These are phyloP conservation scores for Metarhizium anisopliae DNA, from an alignment of 2,329 filamentous ascomycete species.

Conservation along the genomic window DNA sequence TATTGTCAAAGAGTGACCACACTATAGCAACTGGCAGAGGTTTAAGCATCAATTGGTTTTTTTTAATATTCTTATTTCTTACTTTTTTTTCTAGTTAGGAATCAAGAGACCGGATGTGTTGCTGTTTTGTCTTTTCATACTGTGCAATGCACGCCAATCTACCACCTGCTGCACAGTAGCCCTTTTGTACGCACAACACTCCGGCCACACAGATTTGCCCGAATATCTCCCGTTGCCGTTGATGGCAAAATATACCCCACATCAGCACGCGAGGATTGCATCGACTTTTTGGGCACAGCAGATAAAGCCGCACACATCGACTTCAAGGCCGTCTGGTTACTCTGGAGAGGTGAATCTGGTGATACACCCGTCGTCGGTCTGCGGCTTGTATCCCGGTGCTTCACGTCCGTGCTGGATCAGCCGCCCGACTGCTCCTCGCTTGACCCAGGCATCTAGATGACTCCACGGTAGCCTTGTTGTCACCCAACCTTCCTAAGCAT, in stretches of 20 bases:
- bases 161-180: not conserved
- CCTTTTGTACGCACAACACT: not conserved
- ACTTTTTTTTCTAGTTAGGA: too few species aligned
- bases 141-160: not conserved
- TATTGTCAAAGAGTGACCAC: too few species aligned
- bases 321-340: constrained; percentile 2
- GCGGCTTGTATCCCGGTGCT: not conserved
- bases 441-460: constrained; percentile 25
- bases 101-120: not conserved
- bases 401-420: constrained; percentile 11
- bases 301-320: constrained; percentile 26
- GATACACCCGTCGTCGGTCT: not conserved
- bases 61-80: too few species aligned
- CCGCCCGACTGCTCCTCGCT: constrained; percentile 8
- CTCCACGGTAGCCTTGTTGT: constrained; percentile 30
- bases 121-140: not conserved
- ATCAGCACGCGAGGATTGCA: constrained; percentile 26
- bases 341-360: constrained; percentile 1
- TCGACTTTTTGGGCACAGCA: constrained; percentile 30
- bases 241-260: constrained; percentile 20
- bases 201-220: constrained; percentile 13
- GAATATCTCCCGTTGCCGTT: constrained; percentile 18
- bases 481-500: constrained; percentile 26
- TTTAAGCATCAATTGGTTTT: too few species aligned
- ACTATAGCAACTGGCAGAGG: too few species aligned